Percentiles rank a stretch among this genome's conserved stretches.
These are phyloP conservation scores for Wickerhamomyces mucosus DNA, from an alignment of 805 yeast species.

Conservation along the genomic window DNA sequence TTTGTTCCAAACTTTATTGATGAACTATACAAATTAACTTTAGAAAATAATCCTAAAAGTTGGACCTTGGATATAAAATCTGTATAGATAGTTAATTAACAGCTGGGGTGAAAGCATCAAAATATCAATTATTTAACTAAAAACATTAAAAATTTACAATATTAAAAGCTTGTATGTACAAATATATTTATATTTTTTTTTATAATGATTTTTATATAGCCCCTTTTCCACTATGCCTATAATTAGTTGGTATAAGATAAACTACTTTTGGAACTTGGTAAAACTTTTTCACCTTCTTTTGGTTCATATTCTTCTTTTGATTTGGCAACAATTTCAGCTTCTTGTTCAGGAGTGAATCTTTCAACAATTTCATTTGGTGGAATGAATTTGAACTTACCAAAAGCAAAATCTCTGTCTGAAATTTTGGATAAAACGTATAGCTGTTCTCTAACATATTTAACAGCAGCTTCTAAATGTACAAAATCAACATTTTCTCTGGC, in stretches of 20 bases:
- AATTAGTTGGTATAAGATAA: constrained; percentile 18
- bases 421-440: constrained; percentile 77
- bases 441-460: constrained; percentile 86
- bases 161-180: too few relatives aligned
- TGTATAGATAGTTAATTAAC: too few relatives aligned
- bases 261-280: constrained; percentile 53
- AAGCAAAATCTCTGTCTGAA: constrained; percentile 87
- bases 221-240: too few relatives aligned
- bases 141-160: too few relatives aligned
- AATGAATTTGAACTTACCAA: constrained; percentile 79
- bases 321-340: constrained; percentile 37
- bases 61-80: too few relatives aligned
- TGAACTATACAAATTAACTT: background rate
- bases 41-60: too few relatives aligned
- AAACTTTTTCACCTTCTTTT: constrained; percentile 26
- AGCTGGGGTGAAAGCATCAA: too few relatives aligned
- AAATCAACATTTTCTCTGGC: constrained; percentile 76
- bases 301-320: constrained; percentile 42
- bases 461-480: constrained; percentile 76
- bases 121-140: too few relatives aligned
- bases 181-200: too few relatives aligned
- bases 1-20: constrained; percentile 3
- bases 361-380: constrained; percentile 74
- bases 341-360: constrained; percentile 60
- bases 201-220: too few relatives aligned